Conservation (phyloP, 1,284 basidiomycete genomes). For the Leccinum angustisporum region DNA sequence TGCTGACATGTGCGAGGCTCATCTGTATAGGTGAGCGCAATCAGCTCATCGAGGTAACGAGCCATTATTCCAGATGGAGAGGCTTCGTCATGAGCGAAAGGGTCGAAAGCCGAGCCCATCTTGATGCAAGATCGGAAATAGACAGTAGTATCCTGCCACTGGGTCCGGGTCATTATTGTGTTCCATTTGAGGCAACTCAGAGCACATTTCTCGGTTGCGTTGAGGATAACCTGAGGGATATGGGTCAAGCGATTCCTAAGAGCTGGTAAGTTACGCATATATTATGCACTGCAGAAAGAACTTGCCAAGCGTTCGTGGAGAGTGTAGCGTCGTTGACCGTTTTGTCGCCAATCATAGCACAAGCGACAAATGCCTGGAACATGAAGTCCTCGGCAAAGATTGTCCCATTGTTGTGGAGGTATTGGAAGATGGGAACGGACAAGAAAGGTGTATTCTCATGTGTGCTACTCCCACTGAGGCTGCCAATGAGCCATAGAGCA, state of each 20-base stretch:
- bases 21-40: conserved; percentile 11
- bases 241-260: conserved; percentile 31
- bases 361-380: conserved; percentile 43
- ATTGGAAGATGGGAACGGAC: conserved; percentile 32
- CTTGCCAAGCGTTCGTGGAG: conserved; percentile 44
- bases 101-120: conserved; percentile 30
- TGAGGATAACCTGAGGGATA: conserved; percentile 31
- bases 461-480: conserved; percentile 16
- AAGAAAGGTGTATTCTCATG: conserved; percentile 22
- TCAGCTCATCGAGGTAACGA: conserved; percentile 25
- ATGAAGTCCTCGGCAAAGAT: conserved; percentile 35
- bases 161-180: conserved; percentile 21
- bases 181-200: conserved; percentile 33
- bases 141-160: conserved; percentile 29
- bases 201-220: conserved; percentile 31
- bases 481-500: conserved; percentile 50
- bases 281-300: not conserved
- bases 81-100: conserved; percentile 22
- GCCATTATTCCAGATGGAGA: conserved; percentile 24
- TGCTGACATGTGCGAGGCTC: not conserved
- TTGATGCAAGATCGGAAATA: conserved; percentile 31
- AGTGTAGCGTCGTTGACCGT: conserved; percentile 54
- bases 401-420: conserved; percentile 30
- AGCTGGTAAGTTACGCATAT: conserved; percentile 11
- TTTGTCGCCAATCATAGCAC: conserved; percentile 55